Base-by-base conservation (phyloP, 345 rosid genomes). In the Camelina neglecta region DNA sequence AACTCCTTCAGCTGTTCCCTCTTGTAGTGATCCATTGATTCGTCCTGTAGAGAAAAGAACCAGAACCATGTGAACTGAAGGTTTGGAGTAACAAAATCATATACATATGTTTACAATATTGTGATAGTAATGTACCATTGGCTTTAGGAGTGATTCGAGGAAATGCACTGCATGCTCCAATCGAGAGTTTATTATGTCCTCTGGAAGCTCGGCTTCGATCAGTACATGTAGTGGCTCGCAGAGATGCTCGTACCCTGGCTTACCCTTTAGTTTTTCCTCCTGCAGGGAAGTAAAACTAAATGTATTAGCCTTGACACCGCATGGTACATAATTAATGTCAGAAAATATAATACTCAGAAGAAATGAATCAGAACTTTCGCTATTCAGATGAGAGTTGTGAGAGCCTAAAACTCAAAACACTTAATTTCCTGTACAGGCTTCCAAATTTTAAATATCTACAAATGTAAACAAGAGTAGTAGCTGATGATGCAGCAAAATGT, bases 171-270 rank as follows among this genome's bases (percentile, higher is more conserved):
- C 99, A 45, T 87, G 83, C 36, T 90, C 93, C 83, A 95, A 62
- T 31, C 85, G 87, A 24, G 87, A 61, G 79, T 95, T 84, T 71
- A 95, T 82, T 65, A 85, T 75, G 79, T 89, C 93, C 80, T 92
- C 97, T 0, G 93, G 93, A 79, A 90, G 93, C 78, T 90, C 98
- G 11, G 96, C 98, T 83, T 90, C 99, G 61, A 95, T 86, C 78
- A 95, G 77, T 35, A 95, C 84, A 59, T 95, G 97, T 68, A 92
- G 80, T 6, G 89, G 97, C 83, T 95, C 97, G 23, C 87, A 85
- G 12, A 92, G 97, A 81, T 95, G 99, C 81, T 95, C 96, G 26
- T 92, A 95, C 51, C 97, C 97, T 36, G 93, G 93, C 81, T 92
- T 95, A 58, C 89, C 98, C 80, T 87, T 92, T 18, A 92, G 90